Evolutionary conservation across 116 monocot species (phyloP), one percentile per base, ranked within the genome.

Genomic region (Iris pallida): DNA sequence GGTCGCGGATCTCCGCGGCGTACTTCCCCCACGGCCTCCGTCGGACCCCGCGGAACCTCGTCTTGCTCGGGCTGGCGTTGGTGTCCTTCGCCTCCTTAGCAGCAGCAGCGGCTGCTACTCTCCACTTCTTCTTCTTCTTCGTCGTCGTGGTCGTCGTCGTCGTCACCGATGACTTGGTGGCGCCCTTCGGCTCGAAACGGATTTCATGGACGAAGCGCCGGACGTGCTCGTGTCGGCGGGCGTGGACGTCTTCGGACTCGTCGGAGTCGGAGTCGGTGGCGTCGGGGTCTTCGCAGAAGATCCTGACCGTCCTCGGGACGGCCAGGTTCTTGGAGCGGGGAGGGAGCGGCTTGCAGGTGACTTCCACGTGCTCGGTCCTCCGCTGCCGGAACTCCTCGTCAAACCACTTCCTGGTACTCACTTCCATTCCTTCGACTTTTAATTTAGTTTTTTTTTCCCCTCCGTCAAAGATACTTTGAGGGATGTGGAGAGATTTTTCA

Each of bases 221-320:
- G 2, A 30, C 77, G 78, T 74, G 48, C 30, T n/a, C n/a, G n/a
- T n/a, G n/a, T 42, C 18, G 16, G 72, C 49, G 10, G 54, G 19
- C 16, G 8, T 6, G 3, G 42, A 13, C 6, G 6, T 20, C 41
- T 47, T 58, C 72, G 7, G n/a, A n/a, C n/a, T 81, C 86, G 46
- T 71, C 79, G 42, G 53, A 56, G 63, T 59, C 72, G 63, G 86
- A 80, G 65, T 90, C 90, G 7, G 90, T 90, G 19, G 83, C 83
- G 57, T 90, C 86, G 0, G 76, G 71, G 73, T 90, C 90, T 48
- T 78, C 75, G 60, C 74, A 80, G 70, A 75, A 65, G 68, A 90
- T 59, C 1, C 83, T 74, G 19, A 90, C 45, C 8, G 74, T 73
- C 19, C 80, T 60, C 8, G 75, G 71, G 20, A 47, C 30, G 48